phyloP scores from a whole-genome alignment of 2,329 filamentous ascomycete species.

The Juglanconis juglandina region DNA sequence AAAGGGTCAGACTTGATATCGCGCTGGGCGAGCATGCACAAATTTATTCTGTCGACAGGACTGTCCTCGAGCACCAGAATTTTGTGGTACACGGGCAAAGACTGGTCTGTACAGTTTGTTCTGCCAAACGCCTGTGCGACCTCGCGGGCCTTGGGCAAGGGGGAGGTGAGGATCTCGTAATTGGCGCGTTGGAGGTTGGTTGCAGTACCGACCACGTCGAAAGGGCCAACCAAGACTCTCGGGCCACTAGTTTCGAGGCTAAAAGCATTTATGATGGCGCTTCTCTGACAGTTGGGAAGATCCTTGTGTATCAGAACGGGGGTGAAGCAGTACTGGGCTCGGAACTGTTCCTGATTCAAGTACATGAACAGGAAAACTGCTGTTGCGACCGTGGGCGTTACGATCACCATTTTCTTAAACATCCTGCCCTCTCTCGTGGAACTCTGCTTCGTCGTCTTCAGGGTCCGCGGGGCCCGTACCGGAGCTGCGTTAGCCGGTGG shows the following conservation, averaged over 20 bases:
- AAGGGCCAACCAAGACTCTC: background rate
- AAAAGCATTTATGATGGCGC: conserved; percentile 1
- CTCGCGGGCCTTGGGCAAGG: background rate
- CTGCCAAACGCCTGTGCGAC: conserved; percentile 8
- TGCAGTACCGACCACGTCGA: background rate
- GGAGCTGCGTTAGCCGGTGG: no score
- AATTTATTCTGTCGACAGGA: conserved; percentile 3
- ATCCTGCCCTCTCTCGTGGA: background rate
- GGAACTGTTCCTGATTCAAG: background rate
- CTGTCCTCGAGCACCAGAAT: conserved; percentile 6
- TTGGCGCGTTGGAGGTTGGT: conserved; percentile 14
- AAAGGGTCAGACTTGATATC: background rate
- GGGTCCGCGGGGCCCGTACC: no score
- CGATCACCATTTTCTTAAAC: conserved; percentile 13
- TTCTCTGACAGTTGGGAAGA: background rate
- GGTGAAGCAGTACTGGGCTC: background rate
- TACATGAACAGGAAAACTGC: conserved; percentile 5
- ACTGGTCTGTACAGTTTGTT: conserved; percentile 1
- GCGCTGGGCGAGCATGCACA: background rate
- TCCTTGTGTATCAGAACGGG: conserved; percentile 8
- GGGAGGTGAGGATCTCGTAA: conserved; percentile 11
- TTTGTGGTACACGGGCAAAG: background rate
- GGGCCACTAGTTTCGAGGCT: background rate
- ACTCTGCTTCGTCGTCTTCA: background rate
- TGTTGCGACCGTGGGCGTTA: conserved; percentile 4